A percentile compares a stretch with the other conserved stretches of the same genome.
Evolutionary conservation across 352 stramenopile species (phyloP).

Genomic region (Globisporangium yorkense): DNA sequence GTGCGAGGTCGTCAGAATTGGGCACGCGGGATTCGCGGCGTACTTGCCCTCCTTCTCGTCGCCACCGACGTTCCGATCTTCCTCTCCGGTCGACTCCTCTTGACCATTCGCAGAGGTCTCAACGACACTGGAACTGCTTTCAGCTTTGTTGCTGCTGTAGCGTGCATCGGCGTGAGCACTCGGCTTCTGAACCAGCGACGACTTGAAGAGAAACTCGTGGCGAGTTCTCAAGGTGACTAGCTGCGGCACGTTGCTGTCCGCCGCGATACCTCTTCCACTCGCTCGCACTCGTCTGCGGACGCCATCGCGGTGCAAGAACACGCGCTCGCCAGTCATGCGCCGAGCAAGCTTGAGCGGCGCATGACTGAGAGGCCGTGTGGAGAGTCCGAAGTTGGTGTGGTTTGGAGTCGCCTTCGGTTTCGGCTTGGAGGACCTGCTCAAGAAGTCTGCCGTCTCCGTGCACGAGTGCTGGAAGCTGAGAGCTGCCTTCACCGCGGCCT

Average conservation of each 20-base stretch:
- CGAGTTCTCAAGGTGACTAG: background rate
- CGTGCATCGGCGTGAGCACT: background rate
- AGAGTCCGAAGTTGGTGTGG: conserved; percentile 7
- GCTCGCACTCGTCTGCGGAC: background rate
- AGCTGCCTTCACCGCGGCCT: conserved; percentile 45
- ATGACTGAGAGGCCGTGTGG: conserved; percentile 6
- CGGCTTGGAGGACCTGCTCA: background rate
- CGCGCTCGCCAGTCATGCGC: background rate
- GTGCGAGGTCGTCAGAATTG: conserved; percentile 22
- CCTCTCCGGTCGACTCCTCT: background rate
- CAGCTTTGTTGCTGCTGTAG: background rate
- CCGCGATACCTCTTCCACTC: background rate
- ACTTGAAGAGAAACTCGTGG: conserved; percentile 26
- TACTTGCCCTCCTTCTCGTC: background rate
- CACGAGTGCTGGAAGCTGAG: conserved; percentile 15
- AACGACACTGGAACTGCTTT: background rate
- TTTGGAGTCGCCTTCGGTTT: background rate
- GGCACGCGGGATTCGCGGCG: conserved; percentile 12
- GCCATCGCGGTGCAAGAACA: background rate
- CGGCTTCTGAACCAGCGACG: conserved; percentile 15
- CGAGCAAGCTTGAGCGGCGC: conserved; percentile 2
- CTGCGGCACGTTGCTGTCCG: background rate
- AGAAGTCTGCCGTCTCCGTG: conserved; percentile 11
- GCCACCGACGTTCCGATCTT: background rate
- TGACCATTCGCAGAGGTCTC: background rate